Evolutionary conservation across 176 grass and related monocot genomes (phyloP), one percentile per base, ranked within the genome.

Genomic region (Phragmites australis): DNA sequence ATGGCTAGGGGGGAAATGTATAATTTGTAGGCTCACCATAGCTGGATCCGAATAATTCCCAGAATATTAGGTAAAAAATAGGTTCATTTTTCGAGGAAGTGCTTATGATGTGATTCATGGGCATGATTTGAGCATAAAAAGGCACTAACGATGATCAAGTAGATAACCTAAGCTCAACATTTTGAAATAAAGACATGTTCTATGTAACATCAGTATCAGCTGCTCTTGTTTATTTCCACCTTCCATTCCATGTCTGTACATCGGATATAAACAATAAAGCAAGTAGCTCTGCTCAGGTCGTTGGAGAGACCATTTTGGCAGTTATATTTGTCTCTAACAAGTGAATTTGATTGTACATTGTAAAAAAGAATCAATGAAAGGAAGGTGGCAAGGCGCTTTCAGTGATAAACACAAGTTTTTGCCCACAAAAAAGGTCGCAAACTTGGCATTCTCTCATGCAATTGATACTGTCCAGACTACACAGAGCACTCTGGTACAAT

Each of bases 391-490:
- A 31, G 26, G 5, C 2, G 13, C 58, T 23, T 23, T 32, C 26
- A 61, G 27, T 2, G 26, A n/a, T 62, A 15, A 43, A 19, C 26
- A 69, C 12, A 40, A 65, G 61, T n/a, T 55, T 49, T 63, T 19
- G 19, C 12, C 55, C 76, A 76, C 49, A 82, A 53, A 47, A 41
- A 8, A 43, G 29, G 65, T 32, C 59, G 73, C 64, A 81, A 72
- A 67, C 74, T 77, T 82, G 78, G 54, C 78, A 78, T 72, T 62
- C 57, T 72, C 41, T 51, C 58, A 66, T 82, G 55, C 49, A 74
- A 72, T 65, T 31, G 23, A 77, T 58, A 42, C 58, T 26, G 30
- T 65, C 47, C 83, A 85, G 72, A 81, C 48, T 77, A 77, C 39
- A 85, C 78, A 50, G 83, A 72, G 32, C 73, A 78, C 41, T 46